Percentiles rank a stretch among this genome's conserved stretches.
Conservation (phyloP, 306 rosid species). For the Abrus precatorius region DNA sequence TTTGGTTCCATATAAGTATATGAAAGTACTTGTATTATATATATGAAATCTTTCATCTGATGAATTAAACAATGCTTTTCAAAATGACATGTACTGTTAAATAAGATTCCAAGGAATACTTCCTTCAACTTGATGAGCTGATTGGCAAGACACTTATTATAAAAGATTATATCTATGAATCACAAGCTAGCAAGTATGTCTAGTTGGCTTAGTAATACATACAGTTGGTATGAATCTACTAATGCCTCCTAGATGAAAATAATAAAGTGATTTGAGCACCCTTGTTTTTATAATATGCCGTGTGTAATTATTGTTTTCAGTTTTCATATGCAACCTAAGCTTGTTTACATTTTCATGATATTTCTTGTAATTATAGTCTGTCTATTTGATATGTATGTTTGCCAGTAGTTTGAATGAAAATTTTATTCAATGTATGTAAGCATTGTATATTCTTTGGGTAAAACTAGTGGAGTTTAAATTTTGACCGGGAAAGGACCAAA, state of each 20-base stretch:
- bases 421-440: slow-evolving; percentile 7
- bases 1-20: slow-evolving; percentile 19
- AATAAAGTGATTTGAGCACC: slow-evolving; percentile 9
- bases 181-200: not conserved
- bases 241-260: not conserved
- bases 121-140: slow-evolving; percentile 3
- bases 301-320: slow-evolving; percentile 23
- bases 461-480: not conserved
- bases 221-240: not conserved
- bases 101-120: slow-evolving; percentile 15
- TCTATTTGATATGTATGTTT: not conserved
- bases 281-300: slow-evolving; percentile 28
- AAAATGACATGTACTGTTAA: slow-evolving; percentile 26
- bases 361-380: slow-evolving; percentile 7
- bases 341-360: slow-evolving; percentile 2
- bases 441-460: slow-evolving; percentile 9
- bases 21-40: slow-evolving; percentile 12
- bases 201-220: slow-evolving; percentile 11
- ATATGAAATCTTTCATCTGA: slow-evolving; percentile 17
- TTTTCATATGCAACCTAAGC: slow-evolving; percentile 20
- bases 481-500: not conserved
- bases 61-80: slow-evolving; percentile 20
- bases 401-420: not conserved
- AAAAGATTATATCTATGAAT: not conserved
- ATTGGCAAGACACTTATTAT: slow-evolving; percentile 1